Evolutionary conservation across 139 green algal species (phyloP), one percentile per base, ranked within the genome.

Genomic region (Chlorella sp.): DNA sequence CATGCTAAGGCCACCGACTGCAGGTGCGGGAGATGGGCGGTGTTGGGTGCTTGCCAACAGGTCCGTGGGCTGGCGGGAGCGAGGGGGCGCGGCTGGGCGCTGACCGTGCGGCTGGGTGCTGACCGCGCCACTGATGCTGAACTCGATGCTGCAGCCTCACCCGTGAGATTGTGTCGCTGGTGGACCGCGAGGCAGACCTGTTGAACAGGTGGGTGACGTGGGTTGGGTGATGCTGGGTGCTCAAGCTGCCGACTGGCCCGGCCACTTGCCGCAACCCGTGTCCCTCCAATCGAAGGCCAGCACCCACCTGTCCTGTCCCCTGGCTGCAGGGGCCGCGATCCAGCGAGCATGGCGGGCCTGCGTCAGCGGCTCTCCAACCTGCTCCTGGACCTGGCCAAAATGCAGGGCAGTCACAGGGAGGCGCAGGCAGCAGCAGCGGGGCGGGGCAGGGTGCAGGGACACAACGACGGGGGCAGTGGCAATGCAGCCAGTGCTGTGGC

Each of bases 171-270:
- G 91, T 96, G 60, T 86, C 94, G 77, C 88, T 98, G 40, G 93
- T 97, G 38, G 95, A 98, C 80, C 87, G 95, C 9, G 95, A 98
- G 87, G 93, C 93, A 16, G 95, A 98, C 87, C 86, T 98, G 83
- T 88, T 98, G 30, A 95, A 97, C 85, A 90, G 90, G 90, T 92
- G 34, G 1, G 62, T 32, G 20, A 28, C 13, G 24, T 1, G 8
- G 28, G 2, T 17, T 20, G 5, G 22, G 43, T 30, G 28, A 13
- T 17, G 11, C 2, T 46, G 43, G 43, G 2, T 3, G 26, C 13
- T 76, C 40, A 6, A 2, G 14, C 36, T 73, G 16, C 4, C 1
- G 2, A 24, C n/a, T 4, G 4, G n/a, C 65, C 41, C 24, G 60
- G 16, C 14, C 65, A 73, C 8, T 2, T 14, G 19, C 65, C 5